Evolutionary conservation across 2,329 filamentous ascomycete genomes (phyloP).

Genomic region (Colletotrichum scovillei): DNA sequence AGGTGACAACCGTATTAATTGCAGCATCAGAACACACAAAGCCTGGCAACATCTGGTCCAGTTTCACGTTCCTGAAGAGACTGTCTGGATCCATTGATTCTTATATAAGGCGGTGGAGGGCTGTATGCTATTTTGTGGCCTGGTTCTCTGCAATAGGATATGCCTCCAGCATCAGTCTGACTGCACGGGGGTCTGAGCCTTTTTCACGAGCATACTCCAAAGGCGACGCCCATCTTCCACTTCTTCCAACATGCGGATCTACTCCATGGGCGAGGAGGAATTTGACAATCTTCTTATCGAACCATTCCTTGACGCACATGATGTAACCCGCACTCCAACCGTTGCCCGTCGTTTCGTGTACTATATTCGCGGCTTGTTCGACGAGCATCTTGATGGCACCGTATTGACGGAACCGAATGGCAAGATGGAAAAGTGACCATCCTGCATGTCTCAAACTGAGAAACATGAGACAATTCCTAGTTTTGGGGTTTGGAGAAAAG

Average conservation of each 20-base stretch:
- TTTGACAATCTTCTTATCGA: not conserved
- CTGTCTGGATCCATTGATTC: not conserved
- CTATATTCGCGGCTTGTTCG: not conserved
- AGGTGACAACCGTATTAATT: not conserved
- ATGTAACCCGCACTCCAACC: not conserved
- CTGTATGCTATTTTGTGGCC: not conserved
- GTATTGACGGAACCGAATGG: not conserved
- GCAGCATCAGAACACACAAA: not conserved
- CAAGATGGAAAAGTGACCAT: not conserved
- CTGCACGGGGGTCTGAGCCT: not conserved
- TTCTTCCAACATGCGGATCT: not conserved
- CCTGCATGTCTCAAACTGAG: not conserved
- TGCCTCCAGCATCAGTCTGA: not conserved
- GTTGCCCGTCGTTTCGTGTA: not conserved
- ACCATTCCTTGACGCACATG: not conserved
- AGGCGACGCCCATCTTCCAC: not conserved
- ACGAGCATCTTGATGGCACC: not conserved
- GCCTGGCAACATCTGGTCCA: not conserved
- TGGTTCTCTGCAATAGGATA: not conserved
- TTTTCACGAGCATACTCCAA: not conserved
- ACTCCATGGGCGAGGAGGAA: not conserved
- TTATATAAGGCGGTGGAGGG: not conserved
- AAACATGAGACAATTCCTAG: not conserved
- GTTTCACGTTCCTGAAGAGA: no score
- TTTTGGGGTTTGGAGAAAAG: no score